phyloP scores from a whole-genome alignment of 805 yeast species.

The Tetrapisispora iriomotensis region DNA sequence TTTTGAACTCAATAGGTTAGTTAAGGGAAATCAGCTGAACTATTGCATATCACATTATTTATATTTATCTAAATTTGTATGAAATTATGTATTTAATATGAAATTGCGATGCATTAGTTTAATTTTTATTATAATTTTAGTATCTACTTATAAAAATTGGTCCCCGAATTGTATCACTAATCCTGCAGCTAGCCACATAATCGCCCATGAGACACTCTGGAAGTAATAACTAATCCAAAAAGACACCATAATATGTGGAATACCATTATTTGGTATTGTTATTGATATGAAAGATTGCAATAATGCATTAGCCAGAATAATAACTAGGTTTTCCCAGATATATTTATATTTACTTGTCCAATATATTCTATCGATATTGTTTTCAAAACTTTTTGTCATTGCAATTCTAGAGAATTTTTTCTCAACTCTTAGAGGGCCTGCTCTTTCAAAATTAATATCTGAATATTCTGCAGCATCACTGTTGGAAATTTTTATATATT shows the following conservation, averaged over 20 bases:
- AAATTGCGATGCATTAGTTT: background rate
- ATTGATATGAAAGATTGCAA: conserved; percentile 8
- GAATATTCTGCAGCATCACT: conserved; percentile 5
- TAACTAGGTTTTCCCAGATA: conserved; percentile 24
- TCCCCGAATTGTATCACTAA: background rate
- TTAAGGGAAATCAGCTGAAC: too few relatives aligned
- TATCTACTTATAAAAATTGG: background rate
- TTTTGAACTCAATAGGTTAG: too few relatives aligned
- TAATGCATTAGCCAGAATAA: conserved; percentile 7
- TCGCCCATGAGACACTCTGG: conserved; percentile 1
- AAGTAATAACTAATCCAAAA: background rate
- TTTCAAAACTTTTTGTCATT: conserved; percentile 32
- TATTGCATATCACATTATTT: too few relatives aligned
- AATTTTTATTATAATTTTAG: background rate
- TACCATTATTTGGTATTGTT: conserved; percentile 7
- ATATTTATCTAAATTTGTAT: too few relatives aligned
- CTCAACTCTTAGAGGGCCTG: conserved; percentile 27
- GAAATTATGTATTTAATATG: background rate
- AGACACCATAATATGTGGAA: conserved; percentile 15
- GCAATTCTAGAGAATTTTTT: conserved; percentile 31
- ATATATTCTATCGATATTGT: conserved; percentile 25
- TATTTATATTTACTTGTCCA: conserved; percentile 17
- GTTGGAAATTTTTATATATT: conserved; percentile 27
- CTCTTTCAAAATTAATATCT: conserved; percentile 13
- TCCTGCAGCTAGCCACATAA: background rate